Base-by-base conservation (phyloP, 805 yeast species). In the Cyberlindnera nakhonratchasimensis region DNA sequence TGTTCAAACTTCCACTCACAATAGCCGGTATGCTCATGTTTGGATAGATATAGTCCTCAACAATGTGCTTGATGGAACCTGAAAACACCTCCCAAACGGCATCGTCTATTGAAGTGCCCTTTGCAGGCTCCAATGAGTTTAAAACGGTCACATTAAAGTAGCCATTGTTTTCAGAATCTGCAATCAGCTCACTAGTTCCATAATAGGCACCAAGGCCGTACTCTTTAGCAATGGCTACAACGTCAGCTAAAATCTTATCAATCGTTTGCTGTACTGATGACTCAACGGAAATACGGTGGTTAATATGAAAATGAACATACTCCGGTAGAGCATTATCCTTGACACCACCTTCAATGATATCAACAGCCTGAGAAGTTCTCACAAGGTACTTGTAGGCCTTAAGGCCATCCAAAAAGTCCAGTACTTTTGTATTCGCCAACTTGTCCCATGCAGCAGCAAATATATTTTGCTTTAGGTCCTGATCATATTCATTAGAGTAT, bases 251-350 rank as follows among this genome's bases (percentile, higher is more conserved):
- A 37, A 71, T 57, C 41, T 66, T 66, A 13, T 65, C 62, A 4
- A 59, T 64, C 4, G 53, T 50, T 4, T 14, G 48, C 1, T 62
- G 52, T 2, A 66, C 60, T 16, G 64, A 57, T 12, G 74, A 65
- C 47, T 75, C 84, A 31, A 74, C 63, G 12, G 75, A 67, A 36
- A 82, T 65, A 51, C 89, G 67, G 50, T 80, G 80, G 61, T 83
- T 80, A 38, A 79, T 66, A 20, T 67, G 51, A 18, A 78, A 59
- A 20, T 63, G 58, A 7, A 71, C 79, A 20, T 66, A 62, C 51
- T 82, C 86, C 3, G 90, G 89, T 30, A 82, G 63, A 0, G 87
- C 85, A 51, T 82, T 82, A 34, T 76, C 69, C 61, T 82, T 82
- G 45, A 75, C 70, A 17, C 89, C 89, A 13, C 87, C 88, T 9